Conservation (phyloP, 1,284 basidiomycete genomes). For the Irpex sp. region DNA sequence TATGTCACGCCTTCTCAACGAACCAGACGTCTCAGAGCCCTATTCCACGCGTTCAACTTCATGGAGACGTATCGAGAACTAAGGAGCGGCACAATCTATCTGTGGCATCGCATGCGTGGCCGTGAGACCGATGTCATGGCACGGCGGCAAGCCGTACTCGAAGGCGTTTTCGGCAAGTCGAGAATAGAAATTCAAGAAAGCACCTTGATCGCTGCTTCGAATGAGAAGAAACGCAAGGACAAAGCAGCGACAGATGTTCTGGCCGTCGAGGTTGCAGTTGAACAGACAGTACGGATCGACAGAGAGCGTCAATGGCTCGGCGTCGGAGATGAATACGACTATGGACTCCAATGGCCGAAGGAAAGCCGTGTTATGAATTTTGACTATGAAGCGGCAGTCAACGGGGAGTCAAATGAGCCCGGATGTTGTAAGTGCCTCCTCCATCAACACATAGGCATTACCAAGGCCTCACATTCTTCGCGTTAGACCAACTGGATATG, state of each 20-base stretch:
- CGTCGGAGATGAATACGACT: conserved; percentile 41
- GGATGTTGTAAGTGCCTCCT: no score
- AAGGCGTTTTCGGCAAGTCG: conserved; percentile 44
- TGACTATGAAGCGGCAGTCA: no score
- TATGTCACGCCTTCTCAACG: conserved; percentile 41
- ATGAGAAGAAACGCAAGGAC: conserved; percentile 5
- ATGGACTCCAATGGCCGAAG: conserved; percentile 39
- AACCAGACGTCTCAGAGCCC: conserved; percentile 49
- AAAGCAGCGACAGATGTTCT: conserved; percentile 14
- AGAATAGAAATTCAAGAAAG: conserved; percentile 19
- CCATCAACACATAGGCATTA: no score
- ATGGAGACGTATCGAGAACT: conserved; percentile 64
- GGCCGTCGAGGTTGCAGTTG: conserved; percentile 23
- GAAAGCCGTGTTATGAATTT: conserved; percentile 29
- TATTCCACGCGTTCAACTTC: conserved; percentile 66
- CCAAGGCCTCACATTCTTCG: no score
- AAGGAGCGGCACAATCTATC: conserved; percentile 50
- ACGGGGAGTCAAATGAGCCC: no score
- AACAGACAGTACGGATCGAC: conserved; percentile 37
- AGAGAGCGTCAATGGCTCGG: conserved; percentile 52
- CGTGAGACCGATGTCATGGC: conserved; percentile 45
- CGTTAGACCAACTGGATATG: no score
- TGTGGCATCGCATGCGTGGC: conserved; percentile 48
- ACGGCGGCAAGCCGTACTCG: conserved; percentile 44
- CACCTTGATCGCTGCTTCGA: not conserved